Evolutionary conservation across 2,329 filamentous ascomycete genomes (phyloP).

Genomic region (Cercospora sesami): DNA sequence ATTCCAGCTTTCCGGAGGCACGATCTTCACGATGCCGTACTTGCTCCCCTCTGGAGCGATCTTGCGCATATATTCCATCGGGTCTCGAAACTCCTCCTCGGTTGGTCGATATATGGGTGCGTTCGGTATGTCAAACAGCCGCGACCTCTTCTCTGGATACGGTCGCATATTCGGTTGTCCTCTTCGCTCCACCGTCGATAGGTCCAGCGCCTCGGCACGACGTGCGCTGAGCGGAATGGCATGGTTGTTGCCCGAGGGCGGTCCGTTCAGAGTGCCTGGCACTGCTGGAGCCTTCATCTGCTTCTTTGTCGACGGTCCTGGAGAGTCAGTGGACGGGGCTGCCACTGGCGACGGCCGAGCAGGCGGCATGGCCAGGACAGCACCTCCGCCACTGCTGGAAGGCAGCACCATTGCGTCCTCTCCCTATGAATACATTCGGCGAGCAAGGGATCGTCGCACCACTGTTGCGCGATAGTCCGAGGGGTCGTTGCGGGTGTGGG

Average conservation of each 20-base stretch:
- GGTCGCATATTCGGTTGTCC: constrained; percentile 73
- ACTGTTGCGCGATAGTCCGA: background rate
- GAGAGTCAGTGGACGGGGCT: constrained; percentile 17
- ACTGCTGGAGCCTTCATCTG: constrained; percentile 26
- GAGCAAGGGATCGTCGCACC: background rate
- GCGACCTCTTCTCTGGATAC: constrained; percentile 52
- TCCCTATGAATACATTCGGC: constrained; percentile 13
- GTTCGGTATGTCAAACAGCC: constrained; percentile 82
- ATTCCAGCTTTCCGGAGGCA: constrained; percentile 91
- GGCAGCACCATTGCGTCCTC: constrained; percentile 34
- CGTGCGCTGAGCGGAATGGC: constrained; percentile 63
- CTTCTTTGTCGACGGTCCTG: constrained; percentile 25
- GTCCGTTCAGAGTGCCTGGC: constrained; percentile 39
- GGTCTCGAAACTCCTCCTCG: constrained; percentile 91
- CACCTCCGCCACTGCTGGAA: constrained; percentile 29
- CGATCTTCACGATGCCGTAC: constrained; percentile 92
- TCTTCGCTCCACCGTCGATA: constrained; percentile 87
- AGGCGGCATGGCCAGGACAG: constrained; percentile 15
- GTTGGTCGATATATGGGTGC: constrained; percentile 89
- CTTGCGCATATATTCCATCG: constrained; percentile 88
- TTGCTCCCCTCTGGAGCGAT: constrained; percentile 82
- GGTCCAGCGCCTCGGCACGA: constrained; percentile 69
- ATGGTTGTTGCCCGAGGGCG: constrained; percentile 43
- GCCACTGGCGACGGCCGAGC: constrained; percentile 24
- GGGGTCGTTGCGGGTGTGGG: background rate